Conservation (phyloP, 192 early-diverging fungal species). For the Coemansia sp. region DNA sequence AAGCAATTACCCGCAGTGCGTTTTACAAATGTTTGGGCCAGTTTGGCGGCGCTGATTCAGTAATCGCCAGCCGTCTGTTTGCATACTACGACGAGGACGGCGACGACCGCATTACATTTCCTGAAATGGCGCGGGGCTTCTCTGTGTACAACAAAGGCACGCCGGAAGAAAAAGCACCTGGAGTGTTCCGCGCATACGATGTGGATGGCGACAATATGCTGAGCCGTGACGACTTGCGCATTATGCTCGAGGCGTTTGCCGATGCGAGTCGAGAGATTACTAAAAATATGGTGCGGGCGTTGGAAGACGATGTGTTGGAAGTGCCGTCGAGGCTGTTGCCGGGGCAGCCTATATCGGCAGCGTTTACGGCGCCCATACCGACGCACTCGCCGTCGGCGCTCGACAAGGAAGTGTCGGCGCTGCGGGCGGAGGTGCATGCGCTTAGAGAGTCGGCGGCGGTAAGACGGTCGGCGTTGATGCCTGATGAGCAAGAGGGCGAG, state of each 20-base stretch:
- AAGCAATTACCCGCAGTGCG: slow-evolving; percentile 73
- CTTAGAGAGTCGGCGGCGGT: slow-evolving; percentile 14
- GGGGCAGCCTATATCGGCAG: slow-evolving; percentile 83
- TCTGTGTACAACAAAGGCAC: slow-evolving; percentile 83
- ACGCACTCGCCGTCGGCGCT: slow-evolving; percentile 29
- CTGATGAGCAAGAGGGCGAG: slow-evolving; percentile 3
- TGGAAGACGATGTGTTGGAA: slow-evolving; percentile 84
- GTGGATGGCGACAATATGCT: slow-evolving; percentile 83
- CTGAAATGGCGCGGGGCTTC: slow-evolving; percentile 80
- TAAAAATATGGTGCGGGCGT: slow-evolving; percentile 80
- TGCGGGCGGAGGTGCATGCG: slow-evolving; percentile 39
- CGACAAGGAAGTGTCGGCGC: slow-evolving; percentile 40
- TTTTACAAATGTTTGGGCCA: slow-evolving; percentile 88
- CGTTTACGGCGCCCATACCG: slow-evolving; percentile 83
- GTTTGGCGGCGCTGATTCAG: slow-evolving; percentile 76
- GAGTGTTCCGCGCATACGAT: slow-evolving; percentile 91
- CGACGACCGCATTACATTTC: slow-evolving; percentile 75
- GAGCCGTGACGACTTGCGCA: slow-evolving; percentile 77
- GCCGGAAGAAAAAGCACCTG: slow-evolving; percentile 77
- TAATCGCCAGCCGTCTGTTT: slow-evolving; percentile 87
- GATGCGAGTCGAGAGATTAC: slow-evolving; percentile 88
- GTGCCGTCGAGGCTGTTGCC: slow-evolving; percentile 25
- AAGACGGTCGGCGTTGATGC: slow-evolving; percentile 19
- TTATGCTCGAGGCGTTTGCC: slow-evolving; percentile 92
- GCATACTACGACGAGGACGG: slow-evolving; percentile 84